A percentile compares a stretch with the other conserved stretches of the same genome.
These are phyloP conservation scores for Phytophthora brassicae DNA, from an alignment of 352 stramenopile genomes.

Conservation along the genomic window DNA sequence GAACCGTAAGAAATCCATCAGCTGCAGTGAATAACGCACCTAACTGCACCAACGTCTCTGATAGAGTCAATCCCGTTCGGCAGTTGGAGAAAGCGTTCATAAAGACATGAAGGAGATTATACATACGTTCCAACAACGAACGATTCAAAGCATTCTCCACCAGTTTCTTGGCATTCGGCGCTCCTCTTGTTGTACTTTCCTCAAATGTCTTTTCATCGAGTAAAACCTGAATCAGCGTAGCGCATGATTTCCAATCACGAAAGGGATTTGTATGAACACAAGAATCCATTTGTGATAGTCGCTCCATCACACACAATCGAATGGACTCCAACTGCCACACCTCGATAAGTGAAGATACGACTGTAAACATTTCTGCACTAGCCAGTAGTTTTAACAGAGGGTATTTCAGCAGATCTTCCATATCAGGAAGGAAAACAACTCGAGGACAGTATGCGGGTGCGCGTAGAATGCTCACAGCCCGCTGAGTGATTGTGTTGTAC, in stretches of 20 bases:
- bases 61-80: constrained; percentile 29
- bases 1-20: constrained; percentile 48
- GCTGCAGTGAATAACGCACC: constrained; percentile 43
- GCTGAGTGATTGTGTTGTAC: constrained; percentile 35
- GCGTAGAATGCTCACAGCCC: constrained; percentile 46
- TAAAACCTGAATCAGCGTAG: constrained; percentile 38
- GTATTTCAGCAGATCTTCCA: constrained; percentile 54
- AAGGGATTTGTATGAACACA: constrained; percentile 27
- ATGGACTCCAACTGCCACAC: constrained; percentile 37
- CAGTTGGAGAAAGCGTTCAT: constrained; percentile 30
- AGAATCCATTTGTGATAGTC: constrained; percentile 20
- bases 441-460: constrained; percentile 30
- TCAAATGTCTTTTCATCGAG: constrained; percentile 46
- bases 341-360: constrained; percentile 39
- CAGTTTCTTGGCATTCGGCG: constrained; percentile 25
- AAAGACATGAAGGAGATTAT: constrained; percentile 46
- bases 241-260: constrained; percentile 34
- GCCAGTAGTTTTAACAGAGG: constrained; percentile 44
- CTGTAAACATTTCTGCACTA: constrained; percentile 35
- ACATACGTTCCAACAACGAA: constrained; percentile 41
- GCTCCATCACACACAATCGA: constrained; percentile 23
- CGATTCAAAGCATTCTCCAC: constrained; percentile 44
- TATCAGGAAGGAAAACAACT: constrained; percentile 42
- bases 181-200: constrained; percentile 26
- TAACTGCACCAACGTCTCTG: constrained; percentile 49